Evolutionary conservation across 805 yeast genomes (phyloP).

Genomic region (Yarrowia osloensis): DNA sequence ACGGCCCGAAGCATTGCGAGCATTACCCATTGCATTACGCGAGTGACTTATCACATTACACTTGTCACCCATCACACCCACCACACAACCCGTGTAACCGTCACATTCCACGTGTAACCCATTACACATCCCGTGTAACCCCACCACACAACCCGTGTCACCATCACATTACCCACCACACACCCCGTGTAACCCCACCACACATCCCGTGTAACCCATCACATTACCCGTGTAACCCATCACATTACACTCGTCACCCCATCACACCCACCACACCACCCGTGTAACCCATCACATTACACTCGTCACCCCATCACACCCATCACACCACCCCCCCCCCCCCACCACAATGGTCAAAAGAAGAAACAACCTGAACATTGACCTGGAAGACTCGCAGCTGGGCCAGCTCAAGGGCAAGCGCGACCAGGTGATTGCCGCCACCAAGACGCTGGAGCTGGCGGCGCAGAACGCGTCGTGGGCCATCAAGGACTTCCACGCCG

Average conservation of each 20-base stretch:
- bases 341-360: neutral
- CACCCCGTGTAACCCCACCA: no score
- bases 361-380: neutral
- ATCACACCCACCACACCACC: neutral
- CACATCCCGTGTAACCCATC: no score
- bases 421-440: slow-evolving; percentile 17
- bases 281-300: neutral
- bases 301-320: neutral
- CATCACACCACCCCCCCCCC: neutral
- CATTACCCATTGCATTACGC: no score
- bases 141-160: neutral
- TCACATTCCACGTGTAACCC: no score
- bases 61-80: no score
- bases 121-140: no score
- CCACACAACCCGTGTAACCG: no score
- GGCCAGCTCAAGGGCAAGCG: slow-evolving; percentile 28
- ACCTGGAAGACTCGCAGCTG: slow-evolving; percentile 22
- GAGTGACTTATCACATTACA: no score
- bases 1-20: no score
- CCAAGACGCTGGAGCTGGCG: slow-evolving; percentile 8
- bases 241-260: neutral
- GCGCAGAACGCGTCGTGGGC: slow-evolving; percentile 27
- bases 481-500: slow-evolving; percentile 24
- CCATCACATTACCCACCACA: no score
- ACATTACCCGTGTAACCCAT: neutral